Evolutionary conservation across 1,139 yeast genomes (phyloP).

Genomic region (Pichia sp.): DNA sequence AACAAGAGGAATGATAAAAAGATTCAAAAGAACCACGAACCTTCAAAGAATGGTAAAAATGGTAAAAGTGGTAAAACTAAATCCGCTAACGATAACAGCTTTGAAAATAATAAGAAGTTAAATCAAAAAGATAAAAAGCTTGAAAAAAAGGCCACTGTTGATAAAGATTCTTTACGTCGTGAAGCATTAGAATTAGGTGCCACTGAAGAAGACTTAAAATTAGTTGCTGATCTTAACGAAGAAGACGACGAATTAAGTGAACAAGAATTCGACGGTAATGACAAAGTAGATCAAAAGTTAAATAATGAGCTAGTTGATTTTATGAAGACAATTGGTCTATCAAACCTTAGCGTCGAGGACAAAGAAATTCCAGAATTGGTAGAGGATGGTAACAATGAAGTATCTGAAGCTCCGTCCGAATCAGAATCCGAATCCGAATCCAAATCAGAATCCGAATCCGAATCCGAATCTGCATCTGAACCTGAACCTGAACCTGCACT

Average conservation of each 20-base stretch:
- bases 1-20: conserved; percentile 19
- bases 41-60: conserved; percentile 27
- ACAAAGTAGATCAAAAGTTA: conserved; percentile 42
- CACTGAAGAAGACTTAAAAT: conserved; percentile 54
- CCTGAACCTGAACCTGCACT: conserved; percentile 32
- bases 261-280: conserved; percentile 47
- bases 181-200: conserved; percentile 74
- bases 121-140: conserved; percentile 1
- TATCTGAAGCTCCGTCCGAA: conserved; percentile 27
- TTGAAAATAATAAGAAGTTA: conserved; percentile 20
- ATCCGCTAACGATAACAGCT: conserved; percentile 17
- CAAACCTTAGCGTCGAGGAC: conserved; percentile 34
- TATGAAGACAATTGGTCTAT: conserved; percentile 66
- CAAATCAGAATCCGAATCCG: conserved; percentile 26
- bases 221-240: conserved; percentile 47
- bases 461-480: conserved; percentile 23
- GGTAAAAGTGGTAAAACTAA: conserved; percentile 16
- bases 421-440: conserved; percentile 33
- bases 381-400: conserved; percentile 29
- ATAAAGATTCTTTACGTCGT: conserved; percentile 47
- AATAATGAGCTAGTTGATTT: conserved; percentile 56
- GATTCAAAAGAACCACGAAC: conserved; percentile 22
- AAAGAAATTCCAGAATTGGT: conserved; percentile 27
- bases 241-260: conserved; percentile 61
- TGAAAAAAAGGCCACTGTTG: conserved; percentile 10